Percentiles rank a stretch among this genome's conserved stretches.
phyloP scores from a whole-genome alignment of 768 basidiomycete genomes.

The Psilocybe cyanescens region DNA sequence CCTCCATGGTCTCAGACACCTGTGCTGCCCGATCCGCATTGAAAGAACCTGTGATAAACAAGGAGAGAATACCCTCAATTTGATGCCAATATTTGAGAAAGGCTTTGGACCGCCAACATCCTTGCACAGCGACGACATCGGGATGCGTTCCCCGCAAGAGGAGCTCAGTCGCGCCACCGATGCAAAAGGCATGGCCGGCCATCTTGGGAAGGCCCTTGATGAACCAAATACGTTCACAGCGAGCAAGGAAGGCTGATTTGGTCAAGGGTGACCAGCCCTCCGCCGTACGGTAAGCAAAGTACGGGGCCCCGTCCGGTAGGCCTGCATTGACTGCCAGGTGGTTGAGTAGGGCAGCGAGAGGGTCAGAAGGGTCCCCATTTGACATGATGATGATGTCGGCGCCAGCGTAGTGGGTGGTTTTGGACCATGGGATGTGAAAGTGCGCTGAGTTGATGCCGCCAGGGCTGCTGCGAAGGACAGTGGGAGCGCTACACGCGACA shows the following conservation, averaged over 20 bases:
- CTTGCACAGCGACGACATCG: slow-evolving; percentile 34
- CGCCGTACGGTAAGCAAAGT: slow-evolving; percentile 14
- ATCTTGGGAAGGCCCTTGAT: slow-evolving; percentile 3
- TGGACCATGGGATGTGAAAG: slow-evolving; percentile 39
- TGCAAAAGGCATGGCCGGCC: slow-evolving; percentile 29
- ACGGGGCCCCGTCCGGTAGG: slow-evolving; percentile 3
- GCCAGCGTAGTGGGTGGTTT: slow-evolving; percentile 29
- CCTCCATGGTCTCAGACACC: too few relatives aligned
- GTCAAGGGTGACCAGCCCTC: slow-evolving; percentile 7
- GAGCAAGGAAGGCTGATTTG: slow-evolving; percentile 9
- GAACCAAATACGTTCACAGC: slow-evolving; percentile 15
- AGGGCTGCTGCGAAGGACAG: not conserved
- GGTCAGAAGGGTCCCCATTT: slow-evolving; percentile 8
- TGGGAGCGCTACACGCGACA: slow-evolving; percentile 5
- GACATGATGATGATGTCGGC: slow-evolving; percentile 28
- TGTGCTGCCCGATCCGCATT: too few relatives aligned
- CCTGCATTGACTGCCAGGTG: slow-evolving; percentile 22
- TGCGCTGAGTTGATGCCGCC: slow-evolving; percentile 12
- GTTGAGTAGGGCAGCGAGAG: slow-evolving; percentile 23
- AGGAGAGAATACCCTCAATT: slow-evolving; percentile 23
- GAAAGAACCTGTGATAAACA: too few relatives aligned
- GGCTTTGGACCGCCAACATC: slow-evolving; percentile 35
- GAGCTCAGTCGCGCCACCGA: slow-evolving; percentile 31
- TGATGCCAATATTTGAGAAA: slow-evolving; percentile 33
- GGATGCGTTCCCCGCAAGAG: slow-evolving; percentile 30